Conservation (phyloP, 768 basidiomycete species). For the Panaeolus papilionaceus region DNA sequence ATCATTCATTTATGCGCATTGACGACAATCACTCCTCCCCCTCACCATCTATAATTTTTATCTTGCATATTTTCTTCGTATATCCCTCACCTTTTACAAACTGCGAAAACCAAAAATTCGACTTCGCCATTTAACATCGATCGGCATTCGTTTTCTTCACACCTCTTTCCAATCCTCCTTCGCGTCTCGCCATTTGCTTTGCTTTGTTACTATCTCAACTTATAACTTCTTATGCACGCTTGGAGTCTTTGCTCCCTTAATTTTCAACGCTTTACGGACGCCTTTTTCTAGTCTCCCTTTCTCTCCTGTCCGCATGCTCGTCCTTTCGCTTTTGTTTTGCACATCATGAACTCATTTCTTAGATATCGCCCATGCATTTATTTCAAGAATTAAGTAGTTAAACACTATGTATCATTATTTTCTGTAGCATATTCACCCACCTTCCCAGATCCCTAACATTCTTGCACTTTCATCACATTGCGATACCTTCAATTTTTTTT, state of each 20-base stretch:
- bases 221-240: not conserved
- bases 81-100: too few species aligned
- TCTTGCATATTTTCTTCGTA: not conserved
- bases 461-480: not conserved
- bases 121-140: too few species aligned
- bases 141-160: not conserved
- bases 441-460: not conserved
- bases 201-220: not conserved
- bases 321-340: not conserved
- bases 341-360: not conserved
- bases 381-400: conserved; percentile 2
- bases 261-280: not conserved
- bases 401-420: not conserved
- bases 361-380: not conserved
- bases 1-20: not conserved
- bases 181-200: not conserved
- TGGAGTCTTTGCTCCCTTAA: not conserved
- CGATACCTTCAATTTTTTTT: not conserved
- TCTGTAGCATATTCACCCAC: not conserved
- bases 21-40: not conserved
- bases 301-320: not conserved
- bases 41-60: not conserved
- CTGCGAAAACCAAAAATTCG: too few species aligned
- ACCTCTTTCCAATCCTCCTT: not conserved
- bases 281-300: not conserved